phyloP scores from a whole-genome alignment of 2,329 filamentous ascomycete genomes.

The Parasarocladium wereldwijsianum region DNA sequence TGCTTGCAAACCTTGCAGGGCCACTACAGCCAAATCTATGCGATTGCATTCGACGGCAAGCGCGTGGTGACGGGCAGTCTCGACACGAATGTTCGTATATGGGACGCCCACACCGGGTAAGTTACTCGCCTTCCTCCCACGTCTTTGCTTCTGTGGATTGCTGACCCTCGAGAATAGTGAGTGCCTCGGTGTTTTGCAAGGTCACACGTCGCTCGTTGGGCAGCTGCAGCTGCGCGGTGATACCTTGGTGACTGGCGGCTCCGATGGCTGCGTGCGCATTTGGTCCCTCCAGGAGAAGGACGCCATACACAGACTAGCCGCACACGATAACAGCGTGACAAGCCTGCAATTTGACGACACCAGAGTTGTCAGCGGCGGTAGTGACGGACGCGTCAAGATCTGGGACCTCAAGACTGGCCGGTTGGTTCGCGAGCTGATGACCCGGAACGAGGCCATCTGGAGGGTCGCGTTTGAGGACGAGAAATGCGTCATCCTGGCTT shows the following conservation, averaged over 20 bases:
- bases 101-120: conserved; percentile 81
- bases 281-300: conserved; percentile 88
- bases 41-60: conserved; percentile 90
- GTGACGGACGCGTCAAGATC: conserved; percentile 94
- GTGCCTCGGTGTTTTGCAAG: conserved; percentile 84
- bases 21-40: conserved; percentile 98
- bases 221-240: conserved; percentile 93
- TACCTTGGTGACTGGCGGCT: conserved; percentile 89
- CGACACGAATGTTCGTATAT: conserved; percentile 92
- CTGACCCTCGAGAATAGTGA: conserved; percentile 33
- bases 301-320: conserved; percentile 85
- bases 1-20: conserved; percentile 82
- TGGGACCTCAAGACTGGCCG: conserved; percentile 92
- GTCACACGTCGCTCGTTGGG: conserved; percentile 91
- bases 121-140: conserved; percentile 15
- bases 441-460: conserved; percentile 91
- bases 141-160: conserved; percentile 1
- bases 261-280: conserved; percentile 87
- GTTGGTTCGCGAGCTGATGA: conserved; percentile 78
- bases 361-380: conserved; percentile 87
- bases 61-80: conserved; percentile 89
- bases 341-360: conserved; percentile 95
- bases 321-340: conserved; percentile 96
- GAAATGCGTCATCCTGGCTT: conserved; percentile 91
- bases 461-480: conserved; percentile 96